Percentiles rank a stretch among this genome's conserved stretches.
Evolutionary conservation across 306 rosid species (phyloP).

Genomic region (Fragaria iinumae): DNA sequence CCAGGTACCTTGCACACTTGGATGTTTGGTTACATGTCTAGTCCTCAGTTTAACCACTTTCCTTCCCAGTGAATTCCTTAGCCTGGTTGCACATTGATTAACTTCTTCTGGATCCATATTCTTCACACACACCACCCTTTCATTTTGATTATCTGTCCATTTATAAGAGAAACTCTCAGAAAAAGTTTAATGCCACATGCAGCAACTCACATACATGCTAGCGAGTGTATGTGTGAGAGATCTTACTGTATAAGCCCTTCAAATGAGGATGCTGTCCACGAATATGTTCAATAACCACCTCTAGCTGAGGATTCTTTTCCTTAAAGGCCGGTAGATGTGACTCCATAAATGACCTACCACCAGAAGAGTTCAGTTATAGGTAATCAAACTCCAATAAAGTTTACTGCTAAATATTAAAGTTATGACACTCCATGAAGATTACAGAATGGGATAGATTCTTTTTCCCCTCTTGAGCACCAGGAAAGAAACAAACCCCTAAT

Average conservation of each 20-base stretch:
- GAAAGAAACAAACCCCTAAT: neutral
- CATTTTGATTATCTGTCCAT: constrained; percentile 55
- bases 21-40: constrained; percentile 75
- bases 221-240: neutral
- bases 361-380: neutral
- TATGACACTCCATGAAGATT: neutral
- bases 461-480: neutral
- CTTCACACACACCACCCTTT: constrained; percentile 77
- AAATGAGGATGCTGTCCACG: constrained; percentile 95
- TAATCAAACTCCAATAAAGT: constrained; percentile 14
- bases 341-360: constrained; percentile 83
- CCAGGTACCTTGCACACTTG: constrained; percentile 97
- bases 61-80: constrained; percentile 85
- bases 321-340: constrained; percentile 60
- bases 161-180: constrained; percentile 13
- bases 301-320: constrained; percentile 81
- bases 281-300: constrained; percentile 77
- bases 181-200: neutral
- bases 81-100: constrained; percentile 56
- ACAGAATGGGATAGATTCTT: neutral
- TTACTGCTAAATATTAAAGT: neutral
- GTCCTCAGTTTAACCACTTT: constrained; percentile 88
- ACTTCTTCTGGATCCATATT: constrained; percentile 82
- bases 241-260: constrained; percentile 74
- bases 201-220: neutral